These are phyloP conservation scores for Chloris gayana DNA, from an alignment of 176 grass and related monocot genomes.

Conservation along the genomic window DNA sequence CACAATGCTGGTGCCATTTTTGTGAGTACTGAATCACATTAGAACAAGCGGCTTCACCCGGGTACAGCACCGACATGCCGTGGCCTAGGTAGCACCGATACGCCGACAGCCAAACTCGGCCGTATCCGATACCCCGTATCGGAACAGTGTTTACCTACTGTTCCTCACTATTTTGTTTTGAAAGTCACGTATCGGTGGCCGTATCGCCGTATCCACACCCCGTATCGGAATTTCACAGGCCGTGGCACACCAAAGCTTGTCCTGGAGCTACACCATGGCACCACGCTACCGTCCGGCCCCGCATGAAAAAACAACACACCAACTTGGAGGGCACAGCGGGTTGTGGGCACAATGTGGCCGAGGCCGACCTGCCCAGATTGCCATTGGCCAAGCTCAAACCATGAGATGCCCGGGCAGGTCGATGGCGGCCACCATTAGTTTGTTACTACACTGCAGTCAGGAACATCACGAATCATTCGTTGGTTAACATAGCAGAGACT, in stretches of 20 bases:
- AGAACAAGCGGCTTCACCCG: conserved; percentile 23
- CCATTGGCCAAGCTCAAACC: conserved; percentile 38
- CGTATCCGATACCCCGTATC: too few species aligned
- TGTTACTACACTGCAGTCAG: background rate
- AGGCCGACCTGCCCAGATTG: conserved; percentile 25
- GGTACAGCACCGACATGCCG: conserved; percentile 40
- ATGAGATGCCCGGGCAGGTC: conserved; percentile 16
- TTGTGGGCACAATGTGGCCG: conserved; percentile 39
- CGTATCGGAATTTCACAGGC: too few species aligned
- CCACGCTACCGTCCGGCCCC: conserved; percentile 15
- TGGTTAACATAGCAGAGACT: background rate
- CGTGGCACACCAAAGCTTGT: background rate
- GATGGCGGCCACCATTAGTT: background rate
- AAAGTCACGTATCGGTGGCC: too few species aligned
- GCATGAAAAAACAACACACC: conserved; percentile 24
- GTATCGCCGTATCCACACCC: too few species aligned
- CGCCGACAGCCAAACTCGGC: too few species aligned
- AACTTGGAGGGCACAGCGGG: conserved; percentile 29
- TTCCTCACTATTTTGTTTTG: too few species aligned
- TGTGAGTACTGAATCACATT: background rate
- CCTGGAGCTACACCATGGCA: conserved; percentile 14
- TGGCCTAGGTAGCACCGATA: too few species aligned
- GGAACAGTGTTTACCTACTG: too few species aligned
- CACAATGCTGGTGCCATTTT: background rate
- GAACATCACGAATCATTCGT: background rate